Conservation (phyloP, 208 protist genomes). For the Trypanosoma platydactyli region DNA sequence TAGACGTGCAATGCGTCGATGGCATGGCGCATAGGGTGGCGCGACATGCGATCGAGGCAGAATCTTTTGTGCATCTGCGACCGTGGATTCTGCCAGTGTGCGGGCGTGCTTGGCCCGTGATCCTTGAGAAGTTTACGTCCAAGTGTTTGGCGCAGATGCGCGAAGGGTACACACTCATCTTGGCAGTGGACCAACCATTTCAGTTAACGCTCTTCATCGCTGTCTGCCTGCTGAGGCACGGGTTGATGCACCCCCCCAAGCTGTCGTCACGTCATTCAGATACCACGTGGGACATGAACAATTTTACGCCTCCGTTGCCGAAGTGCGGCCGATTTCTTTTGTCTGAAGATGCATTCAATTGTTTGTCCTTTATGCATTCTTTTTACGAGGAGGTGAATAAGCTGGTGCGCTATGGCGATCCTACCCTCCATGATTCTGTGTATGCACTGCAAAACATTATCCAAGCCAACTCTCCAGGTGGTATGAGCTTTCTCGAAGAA, state of each 20-base stretch:
- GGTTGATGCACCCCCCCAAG: background rate
- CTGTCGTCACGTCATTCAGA: background rate
- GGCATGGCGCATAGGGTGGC: conserved; percentile 11
- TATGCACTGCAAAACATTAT: conserved; percentile 19
- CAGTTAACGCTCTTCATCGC: conserved; percentile 28
- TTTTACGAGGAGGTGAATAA: conserved; percentile 24
- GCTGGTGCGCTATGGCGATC: conserved; percentile 12
- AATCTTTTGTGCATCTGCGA: conserved; percentile 17
- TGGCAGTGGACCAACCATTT: conserved; percentile 14
- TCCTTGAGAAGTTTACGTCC: conserved; percentile 21
- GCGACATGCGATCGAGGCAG: background rate
- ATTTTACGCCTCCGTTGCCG: background rate
- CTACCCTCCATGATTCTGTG: conserved; percentile 18
- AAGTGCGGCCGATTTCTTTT: background rate
- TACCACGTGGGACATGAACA: background rate
- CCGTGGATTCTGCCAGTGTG: conserved; percentile 31
- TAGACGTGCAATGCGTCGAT: conserved; percentile 13
- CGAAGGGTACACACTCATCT: conserved; percentile 15
- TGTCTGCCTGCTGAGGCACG: conserved; percentile 21
- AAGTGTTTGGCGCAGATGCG: conserved; percentile 14
- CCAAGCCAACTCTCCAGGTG: conserved; percentile 21
- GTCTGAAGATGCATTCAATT: conserved; percentile 8
- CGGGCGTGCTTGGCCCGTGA: background rate
- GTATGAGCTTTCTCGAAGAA: conserved; percentile 34
- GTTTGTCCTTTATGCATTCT: conserved; percentile 21